These are phyloP conservation scores for Acer campestre DNA, from an alignment of 345 rosid species.

Conservation along the genomic window DNA sequence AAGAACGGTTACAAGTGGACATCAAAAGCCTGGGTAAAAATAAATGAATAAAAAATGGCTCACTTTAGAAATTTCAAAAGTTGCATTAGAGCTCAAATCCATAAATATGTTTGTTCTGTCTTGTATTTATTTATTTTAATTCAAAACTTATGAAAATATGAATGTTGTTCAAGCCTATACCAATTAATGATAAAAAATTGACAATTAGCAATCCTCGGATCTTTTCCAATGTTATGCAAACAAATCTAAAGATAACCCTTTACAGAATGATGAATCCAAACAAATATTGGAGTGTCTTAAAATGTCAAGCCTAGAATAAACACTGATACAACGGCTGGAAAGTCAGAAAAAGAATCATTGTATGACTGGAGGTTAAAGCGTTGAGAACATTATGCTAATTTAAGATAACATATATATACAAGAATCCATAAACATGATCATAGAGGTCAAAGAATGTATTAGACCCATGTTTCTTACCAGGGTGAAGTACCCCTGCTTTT, in stretches of 20 bases:
- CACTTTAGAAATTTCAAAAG: no score
- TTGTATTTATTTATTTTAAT: no score
- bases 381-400: background rate
- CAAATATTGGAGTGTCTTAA: conserved; percentile 4
- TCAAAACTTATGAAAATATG: no score
- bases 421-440: background rate
- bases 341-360: background rate
- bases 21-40: no score
- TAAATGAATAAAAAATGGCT: no score
- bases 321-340: background rate
- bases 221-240: background rate
- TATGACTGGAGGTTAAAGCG: background rate
- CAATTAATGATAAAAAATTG: no score
- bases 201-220: no score
- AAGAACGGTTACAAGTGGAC: background rate
- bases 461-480: conserved; percentile 50
- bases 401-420: background rate
- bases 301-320: background rate
- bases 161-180: no score
- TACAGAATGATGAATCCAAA: background rate
- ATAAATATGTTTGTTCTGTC: no score
- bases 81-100: no score
- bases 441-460: background rate
- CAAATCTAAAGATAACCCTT: background rate
- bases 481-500: conserved; percentile 96